Conservation (phyloP, 2,329 filamentous ascomycete genomes). For the Periglandula ipomoeae region DNA sequence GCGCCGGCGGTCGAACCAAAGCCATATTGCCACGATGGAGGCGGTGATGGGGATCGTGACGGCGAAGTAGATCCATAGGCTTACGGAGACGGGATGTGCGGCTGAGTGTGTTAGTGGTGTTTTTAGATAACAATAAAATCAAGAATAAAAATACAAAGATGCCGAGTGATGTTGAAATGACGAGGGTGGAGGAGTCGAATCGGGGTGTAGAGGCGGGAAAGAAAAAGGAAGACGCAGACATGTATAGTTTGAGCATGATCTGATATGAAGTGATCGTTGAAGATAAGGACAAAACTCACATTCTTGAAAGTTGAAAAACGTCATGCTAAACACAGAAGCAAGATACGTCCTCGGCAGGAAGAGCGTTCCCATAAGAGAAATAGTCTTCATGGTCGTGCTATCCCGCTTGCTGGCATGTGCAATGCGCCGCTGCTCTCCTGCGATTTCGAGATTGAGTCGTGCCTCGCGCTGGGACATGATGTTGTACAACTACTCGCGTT, state of each 20-base stretch:
- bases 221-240: not conserved
- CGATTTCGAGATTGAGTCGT: constrained; percentile 54
- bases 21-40: constrained; percentile 45
- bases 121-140: not conserved
- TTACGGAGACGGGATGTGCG: constrained; percentile 35
- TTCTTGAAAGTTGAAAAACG: constrained; percentile 54
- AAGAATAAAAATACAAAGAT: too few relatives aligned
- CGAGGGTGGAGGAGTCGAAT: constrained; percentile 5
- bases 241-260: too few relatives aligned
- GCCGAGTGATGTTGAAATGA: too few relatives aligned
- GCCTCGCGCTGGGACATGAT: constrained; percentile 58
- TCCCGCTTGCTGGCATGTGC: constrained; percentile 53
- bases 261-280: not conserved
- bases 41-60: constrained; percentile 50
- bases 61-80: constrained; percentile 56
- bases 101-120: constrained; percentile 10
- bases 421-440: constrained; percentile 48
- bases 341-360: constrained; percentile 56
- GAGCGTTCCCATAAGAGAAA: constrained; percentile 53
- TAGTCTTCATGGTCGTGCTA: constrained; percentile 56
- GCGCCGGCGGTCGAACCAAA: constrained; percentile 41
- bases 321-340: constrained; percentile 56
- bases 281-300: constrained; percentile 23
- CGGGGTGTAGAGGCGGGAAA: not conserved
- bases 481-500: constrained; percentile 46